Conservation (phyloP, 23 red algal species). For the Chondrus crispus region DNA sequence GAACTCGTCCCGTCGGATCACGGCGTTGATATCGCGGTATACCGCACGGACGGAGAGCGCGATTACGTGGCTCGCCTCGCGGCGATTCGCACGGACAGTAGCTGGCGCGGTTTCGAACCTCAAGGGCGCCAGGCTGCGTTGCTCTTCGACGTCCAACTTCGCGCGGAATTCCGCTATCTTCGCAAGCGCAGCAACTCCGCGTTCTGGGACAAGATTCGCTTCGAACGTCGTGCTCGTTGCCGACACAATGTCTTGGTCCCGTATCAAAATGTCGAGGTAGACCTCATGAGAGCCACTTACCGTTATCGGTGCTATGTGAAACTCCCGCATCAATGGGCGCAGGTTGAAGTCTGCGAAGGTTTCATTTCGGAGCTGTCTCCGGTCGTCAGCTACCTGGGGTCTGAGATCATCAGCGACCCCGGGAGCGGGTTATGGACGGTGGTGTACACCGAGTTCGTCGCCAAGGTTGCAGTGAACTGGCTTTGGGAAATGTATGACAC, state of each 20-base stretch:
- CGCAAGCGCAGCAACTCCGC: neutral
- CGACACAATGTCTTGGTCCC: neutral
- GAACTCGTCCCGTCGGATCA: neutral
- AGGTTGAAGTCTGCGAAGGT: neutral
- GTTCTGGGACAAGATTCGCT: neutral
- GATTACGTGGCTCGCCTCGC: neutral
- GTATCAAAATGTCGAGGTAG: neutral
- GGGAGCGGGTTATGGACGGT: neutral
- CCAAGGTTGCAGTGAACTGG: neutral
- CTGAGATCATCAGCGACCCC: neutral
- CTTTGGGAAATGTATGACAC: neutral
- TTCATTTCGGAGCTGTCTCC: neutral
- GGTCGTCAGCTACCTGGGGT: neutral
- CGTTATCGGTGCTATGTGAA: neutral
- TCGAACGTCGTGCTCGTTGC: neutral
- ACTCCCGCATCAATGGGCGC: neutral
- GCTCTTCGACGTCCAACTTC: neutral
- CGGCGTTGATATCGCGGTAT: neutral
- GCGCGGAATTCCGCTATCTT: too few relatives aligned
- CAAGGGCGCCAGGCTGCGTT: neutral
- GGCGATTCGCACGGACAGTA: neutral
- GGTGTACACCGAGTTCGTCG: neutral
- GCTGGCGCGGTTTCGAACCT: neutral
- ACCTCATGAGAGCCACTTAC: neutral
- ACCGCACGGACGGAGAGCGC: neutral